Evolutionary conservation across 495 filamentous ascomycete species (phyloP).

Genomic region (Tetracladium setigerum): DNA sequence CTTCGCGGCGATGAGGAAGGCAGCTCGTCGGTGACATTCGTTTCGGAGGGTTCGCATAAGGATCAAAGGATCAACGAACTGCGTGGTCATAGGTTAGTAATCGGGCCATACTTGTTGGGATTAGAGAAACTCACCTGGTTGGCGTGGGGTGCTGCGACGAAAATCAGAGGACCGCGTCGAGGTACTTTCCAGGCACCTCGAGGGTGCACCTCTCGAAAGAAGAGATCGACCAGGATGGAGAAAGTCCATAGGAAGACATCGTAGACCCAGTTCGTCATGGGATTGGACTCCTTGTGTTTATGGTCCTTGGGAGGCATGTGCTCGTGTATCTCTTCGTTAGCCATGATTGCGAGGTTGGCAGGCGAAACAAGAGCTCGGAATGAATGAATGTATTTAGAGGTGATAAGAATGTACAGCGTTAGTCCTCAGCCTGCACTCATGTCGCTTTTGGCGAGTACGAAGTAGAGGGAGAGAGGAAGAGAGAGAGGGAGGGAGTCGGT

Average conservation of each 20-base stretch:
- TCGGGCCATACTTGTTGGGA: background rate
- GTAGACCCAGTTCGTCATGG: slow-evolving; percentile 69
- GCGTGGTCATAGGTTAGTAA: background rate
- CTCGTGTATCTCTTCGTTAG: slow-evolving; percentile 20
- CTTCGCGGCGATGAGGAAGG: slow-evolving; percentile 89
- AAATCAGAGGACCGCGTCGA: slow-evolving; percentile 77
- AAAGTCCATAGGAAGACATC: slow-evolving; percentile 76
- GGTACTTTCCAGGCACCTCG: slow-evolving; percentile 92
- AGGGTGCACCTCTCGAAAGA: slow-evolving; percentile 96
- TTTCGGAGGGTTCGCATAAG: slow-evolving; percentile 81
- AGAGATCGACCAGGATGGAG: slow-evolving; percentile 82
- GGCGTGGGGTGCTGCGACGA: slow-evolving; percentile 97
- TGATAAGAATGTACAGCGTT: no score
- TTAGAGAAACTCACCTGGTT: slow-evolving; percentile 64
- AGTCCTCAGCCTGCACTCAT: no score
- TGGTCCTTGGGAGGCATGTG: slow-evolving; percentile 17
- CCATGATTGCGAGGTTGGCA: slow-evolving; percentile 10
- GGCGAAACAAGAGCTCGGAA: background rate
- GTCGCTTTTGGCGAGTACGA: no score
- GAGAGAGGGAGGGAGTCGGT: no score
- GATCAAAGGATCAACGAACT: slow-evolving; percentile 89
- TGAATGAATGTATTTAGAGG: no score
- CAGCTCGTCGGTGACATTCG: slow-evolving; percentile 80
- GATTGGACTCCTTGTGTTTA: slow-evolving; percentile 49
- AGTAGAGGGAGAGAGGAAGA: no score